Base-by-base conservation (phyloP, 1,284 basidiomycete species). In the Athelia psychrophila region DNA sequence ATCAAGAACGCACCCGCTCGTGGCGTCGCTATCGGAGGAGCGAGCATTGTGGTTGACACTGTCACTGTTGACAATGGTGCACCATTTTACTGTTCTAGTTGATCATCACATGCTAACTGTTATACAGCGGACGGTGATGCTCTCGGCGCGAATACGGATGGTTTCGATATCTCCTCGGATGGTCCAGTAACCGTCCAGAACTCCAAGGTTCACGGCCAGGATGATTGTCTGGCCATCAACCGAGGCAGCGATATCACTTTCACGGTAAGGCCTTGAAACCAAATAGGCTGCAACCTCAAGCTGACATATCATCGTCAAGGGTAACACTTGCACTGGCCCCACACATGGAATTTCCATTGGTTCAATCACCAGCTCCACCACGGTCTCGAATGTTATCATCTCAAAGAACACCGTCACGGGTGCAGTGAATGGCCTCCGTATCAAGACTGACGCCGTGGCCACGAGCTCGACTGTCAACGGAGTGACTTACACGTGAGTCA, bases 221-320 rank as follows among this genome's bases (percentile, higher is more conserved):
- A 82, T 53, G 79, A 82, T 58, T 81, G 80, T 54, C 55, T 83
- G 32, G 77, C 81, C 9, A 76, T 82, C 60, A 80, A 78, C 58
- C 60, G 59, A 20, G 81, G 80, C 15, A 62, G 64, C 40, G 77
- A 77, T 60, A 76, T 83, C 47, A 52, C 70, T 44, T 76, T 81
- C 61, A 62, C 70, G 44, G 27, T 30, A 30, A 13, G 27, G 27
- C 27, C 13, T 13, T 13, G 6, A 13, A 30, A 13, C 13, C 27
- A 6, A 13, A 30, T 13, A 13, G 27, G 6, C 27, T 13, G 27
- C 13, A 13, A 6, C 27, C 13, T 30, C 5, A 30, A 30, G 13
- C 27, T 30, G 27, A 30, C 27, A 6, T 30, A n/a, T 13, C 27
- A 30, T 30, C 13, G 5, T 30, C 13, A 5, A 30, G 27, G 56